Base-by-base conservation (phyloP, 2,329 filamentous ascomycete genomes). In the Juglanconis sp. region DNA sequence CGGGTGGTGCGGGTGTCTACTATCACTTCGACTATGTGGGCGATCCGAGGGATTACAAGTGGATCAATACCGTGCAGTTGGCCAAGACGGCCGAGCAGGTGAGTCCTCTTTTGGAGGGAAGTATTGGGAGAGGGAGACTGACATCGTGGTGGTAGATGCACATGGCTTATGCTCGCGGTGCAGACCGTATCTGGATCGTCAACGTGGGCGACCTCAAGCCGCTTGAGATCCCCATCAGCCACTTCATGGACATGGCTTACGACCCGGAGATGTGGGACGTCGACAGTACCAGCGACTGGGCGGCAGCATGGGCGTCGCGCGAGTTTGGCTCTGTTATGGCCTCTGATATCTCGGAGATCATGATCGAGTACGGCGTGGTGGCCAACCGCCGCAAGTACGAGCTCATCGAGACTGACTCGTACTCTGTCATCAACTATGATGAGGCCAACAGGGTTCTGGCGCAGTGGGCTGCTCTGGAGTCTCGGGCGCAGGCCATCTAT, bases 231-330 rank as follows among this genome's bases (percentile, higher is more conserved):
- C 85, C 87, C 24, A 85, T 89, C 68, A 84, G 77, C 67, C 86
- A 89, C 70, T 89, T 86, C 74, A 75, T 90, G 63, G 86, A 89
- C 64, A 77, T 90, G 62, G 87, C 86, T 1, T 90, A 90, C 68
- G 83, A 90, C 67, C 80, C 83, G 30, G 73, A 81, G 24, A 69
- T 74, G 1, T 88, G 83, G 79, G 77, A 79, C n/a, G 77, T 81
- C 55, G 78, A 83, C 51, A 84, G 80, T 56, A 81, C 83, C 0
- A 74, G 76, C 1, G 74, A 76, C 2, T 90, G 86, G 83, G 76
- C 87, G 13, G 69, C 77, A 17, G 73, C 76, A 3, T 74, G 68
- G 77, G 83, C 84, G 2, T 69, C 77, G 2, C 79, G 83, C 8
- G 84, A 85, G 65, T 88, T 88, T 63, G 82, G 79, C 5, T 55